Evolutionary conservation across 495 filamentous ascomycete genomes (phyloP).

Genomic region (Articulospora tetracladia): DNA sequence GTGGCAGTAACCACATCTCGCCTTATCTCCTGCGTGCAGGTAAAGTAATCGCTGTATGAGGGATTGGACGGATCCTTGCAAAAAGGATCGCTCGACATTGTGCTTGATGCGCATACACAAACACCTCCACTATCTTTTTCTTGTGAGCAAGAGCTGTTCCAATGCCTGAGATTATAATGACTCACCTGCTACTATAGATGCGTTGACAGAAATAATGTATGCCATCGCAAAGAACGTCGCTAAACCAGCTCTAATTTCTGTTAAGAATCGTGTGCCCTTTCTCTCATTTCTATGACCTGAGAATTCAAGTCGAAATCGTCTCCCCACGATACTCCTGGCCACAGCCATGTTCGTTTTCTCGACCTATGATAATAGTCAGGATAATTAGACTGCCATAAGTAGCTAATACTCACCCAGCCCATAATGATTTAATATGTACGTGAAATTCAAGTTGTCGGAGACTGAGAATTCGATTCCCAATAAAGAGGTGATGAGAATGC

Average conservation of each 20-base stretch:
- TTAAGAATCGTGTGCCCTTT: conserved; percentile 73
- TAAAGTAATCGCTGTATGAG: conserved; percentile 52
- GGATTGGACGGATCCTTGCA: conserved; percentile 36
- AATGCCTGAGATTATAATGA: not conserved
- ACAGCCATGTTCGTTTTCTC: conserved; percentile 28
- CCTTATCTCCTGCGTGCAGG: conserved; percentile 64
- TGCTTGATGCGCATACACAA: conserved; percentile 59
- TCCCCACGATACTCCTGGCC: conserved; percentile 48
- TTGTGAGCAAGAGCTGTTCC: conserved; percentile 5
- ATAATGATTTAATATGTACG: conserved; percentile 18
- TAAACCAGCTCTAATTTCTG: conserved; percentile 72
- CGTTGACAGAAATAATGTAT: conserved; percentile 70
- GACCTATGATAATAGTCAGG: conserved; percentile 15
- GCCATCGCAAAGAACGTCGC: conserved; percentile 89
- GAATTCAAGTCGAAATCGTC: conserved; percentile 70
- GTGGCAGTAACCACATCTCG: conserved; percentile 77
- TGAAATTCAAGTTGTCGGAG: not conserved
- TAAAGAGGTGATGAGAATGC: not conserved
- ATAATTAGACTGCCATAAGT: not conserved
- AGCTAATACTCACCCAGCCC: conserved; percentile 22
- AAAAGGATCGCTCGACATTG: conserved; percentile 37
- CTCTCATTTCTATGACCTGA: conserved; percentile 68
- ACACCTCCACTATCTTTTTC: conserved; percentile 51
- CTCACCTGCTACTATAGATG: conserved; percentile 57
- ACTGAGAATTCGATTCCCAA: not conserved